phyloP scores from a whole-genome alignment of 768 basidiomycete species.

The Nevesoporus exiguus region DNA sequence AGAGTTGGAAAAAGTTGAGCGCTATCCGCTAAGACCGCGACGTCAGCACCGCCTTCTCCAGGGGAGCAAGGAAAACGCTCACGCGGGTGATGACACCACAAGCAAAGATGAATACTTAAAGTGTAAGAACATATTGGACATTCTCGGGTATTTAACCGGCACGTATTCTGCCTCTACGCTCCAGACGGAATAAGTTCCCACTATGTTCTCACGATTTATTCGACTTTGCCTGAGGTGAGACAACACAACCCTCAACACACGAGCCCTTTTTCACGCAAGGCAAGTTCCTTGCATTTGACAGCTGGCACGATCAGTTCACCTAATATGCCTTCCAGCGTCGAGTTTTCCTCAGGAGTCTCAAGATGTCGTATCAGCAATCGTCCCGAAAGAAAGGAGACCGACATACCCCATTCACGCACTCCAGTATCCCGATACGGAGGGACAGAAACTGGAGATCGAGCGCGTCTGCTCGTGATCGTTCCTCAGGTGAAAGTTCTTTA shows the following conservation, averaged over 20 bases:
- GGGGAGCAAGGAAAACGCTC: background rate
- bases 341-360: constrained; percentile 62
- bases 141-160: too few species aligned
- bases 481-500: constrained; percentile 53
- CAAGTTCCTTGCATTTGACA: constrained; percentile 81
- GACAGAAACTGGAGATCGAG: constrained; percentile 74
- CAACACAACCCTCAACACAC: constrained; percentile 69
- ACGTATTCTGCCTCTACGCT: too few species aligned
- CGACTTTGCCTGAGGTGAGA: too few species aligned
- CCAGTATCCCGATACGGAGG: constrained; percentile 79
- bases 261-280: constrained; percentile 61
- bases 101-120: too few species aligned
- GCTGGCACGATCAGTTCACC: constrained; percentile 89
- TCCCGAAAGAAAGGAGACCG: background rate
- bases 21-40: constrained; percentile 23
- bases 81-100: constrained; percentile 67
- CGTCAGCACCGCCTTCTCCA: background rate
- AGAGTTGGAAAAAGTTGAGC: constrained; percentile 68
- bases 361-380: background rate
- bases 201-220: too few species aligned
- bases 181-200: too few species aligned
- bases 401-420: constrained; percentile 80
- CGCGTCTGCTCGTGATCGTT: constrained; percentile 52
- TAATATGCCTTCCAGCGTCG: constrained; percentile 61
- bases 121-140: too few species aligned